Conservation (phyloP, 768 basidiomycete species). For the Terana coerulea region DNA sequence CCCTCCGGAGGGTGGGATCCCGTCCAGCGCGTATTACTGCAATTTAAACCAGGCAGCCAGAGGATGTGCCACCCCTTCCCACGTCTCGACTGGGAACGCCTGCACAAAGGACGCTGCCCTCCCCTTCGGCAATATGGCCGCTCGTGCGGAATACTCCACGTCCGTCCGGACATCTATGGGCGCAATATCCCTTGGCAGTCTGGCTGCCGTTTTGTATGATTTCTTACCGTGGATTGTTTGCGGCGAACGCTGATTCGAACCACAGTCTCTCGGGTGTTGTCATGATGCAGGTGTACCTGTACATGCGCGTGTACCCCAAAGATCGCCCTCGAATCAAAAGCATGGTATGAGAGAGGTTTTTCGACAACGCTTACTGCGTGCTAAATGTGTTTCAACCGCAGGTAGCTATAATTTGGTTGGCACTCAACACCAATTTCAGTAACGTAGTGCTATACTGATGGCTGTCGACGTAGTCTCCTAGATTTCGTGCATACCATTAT, state of each 20-base stretch:
- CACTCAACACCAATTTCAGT: neutral
- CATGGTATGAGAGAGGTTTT: slow-evolving; percentile 11
- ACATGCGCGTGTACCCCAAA: slow-evolving; percentile 18
- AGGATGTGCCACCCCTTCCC: too few relatives aligned
- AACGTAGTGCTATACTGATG: too few relatives aligned
- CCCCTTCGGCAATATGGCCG: too few relatives aligned
- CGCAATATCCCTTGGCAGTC: slow-evolving; percentile 4
- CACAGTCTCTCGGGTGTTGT: slow-evolving; percentile 24
- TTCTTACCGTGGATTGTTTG: neutral
- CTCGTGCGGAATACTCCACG: too few relatives aligned
- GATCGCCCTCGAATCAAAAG: slow-evolving; percentile 17
- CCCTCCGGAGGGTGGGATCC: too few relatives aligned
- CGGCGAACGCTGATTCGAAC: neutral
- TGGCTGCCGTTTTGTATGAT: slow-evolving; percentile 25
- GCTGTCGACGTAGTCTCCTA: too few relatives aligned
- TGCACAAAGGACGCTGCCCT: too few relatives aligned
- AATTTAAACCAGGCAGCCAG: too few relatives aligned
- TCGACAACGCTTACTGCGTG: neutral
- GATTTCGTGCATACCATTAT: slow-evolving; percentile 22
- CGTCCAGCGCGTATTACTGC: too few relatives aligned
- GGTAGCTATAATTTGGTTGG: slow-evolving; percentile 8
- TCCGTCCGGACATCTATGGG: slow-evolving; percentile 9
- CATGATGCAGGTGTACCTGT: slow-evolving; percentile 21
- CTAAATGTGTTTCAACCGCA: neutral
- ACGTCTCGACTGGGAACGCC: too few relatives aligned